phyloP scores from a whole-genome alignment of 768 basidiomycete species.

The Hydnum rufescens region DNA sequence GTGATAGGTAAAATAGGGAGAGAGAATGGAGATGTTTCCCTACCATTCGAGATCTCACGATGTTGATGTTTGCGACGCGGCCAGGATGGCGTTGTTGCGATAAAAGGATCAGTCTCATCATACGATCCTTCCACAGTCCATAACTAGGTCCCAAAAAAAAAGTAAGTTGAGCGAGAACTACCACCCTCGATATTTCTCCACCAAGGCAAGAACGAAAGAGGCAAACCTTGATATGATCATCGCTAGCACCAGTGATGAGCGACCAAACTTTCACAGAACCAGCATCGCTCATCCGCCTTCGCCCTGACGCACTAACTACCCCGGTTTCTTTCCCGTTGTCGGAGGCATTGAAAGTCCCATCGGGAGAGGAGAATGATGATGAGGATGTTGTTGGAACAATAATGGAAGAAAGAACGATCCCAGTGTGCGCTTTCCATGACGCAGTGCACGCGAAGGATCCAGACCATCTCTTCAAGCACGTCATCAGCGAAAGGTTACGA shows the following conservation, averaged over 20 bases:
- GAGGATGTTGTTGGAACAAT: conserved; percentile 15
- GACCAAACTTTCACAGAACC: conserved; percentile 15
- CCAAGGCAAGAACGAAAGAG: not conserved
- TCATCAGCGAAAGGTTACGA: too few relatives aligned
- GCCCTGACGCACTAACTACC: too few relatives aligned
- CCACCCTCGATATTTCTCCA: not conserved
- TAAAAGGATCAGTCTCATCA: too few relatives aligned
- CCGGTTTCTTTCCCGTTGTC: too few relatives aligned
- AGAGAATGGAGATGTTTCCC: not conserved
- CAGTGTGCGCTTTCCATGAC: conserved; percentile 63
- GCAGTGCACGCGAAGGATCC: conserved; percentile 69
- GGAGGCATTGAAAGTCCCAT: conserved; percentile 8
- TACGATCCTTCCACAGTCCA: not conserved
- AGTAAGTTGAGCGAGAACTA: too few relatives aligned
- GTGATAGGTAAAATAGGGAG: not conserved
- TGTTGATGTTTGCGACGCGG: too few relatives aligned
- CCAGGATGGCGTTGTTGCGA: too few relatives aligned
- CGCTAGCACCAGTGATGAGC: conserved; percentile 68
- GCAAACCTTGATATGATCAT: conserved; percentile 61
- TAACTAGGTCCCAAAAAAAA: not conserved
- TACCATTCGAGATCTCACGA: not conserved
- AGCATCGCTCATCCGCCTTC: not conserved
- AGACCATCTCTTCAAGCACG: conserved; percentile 44
- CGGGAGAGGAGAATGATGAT: not conserved
- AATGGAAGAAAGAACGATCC: conserved; percentile 65